These are phyloP conservation scores for Cyclotella cryptica DNA, from an alignment of 108 stramenopile genomes.

Conservation along the genomic window DNA sequence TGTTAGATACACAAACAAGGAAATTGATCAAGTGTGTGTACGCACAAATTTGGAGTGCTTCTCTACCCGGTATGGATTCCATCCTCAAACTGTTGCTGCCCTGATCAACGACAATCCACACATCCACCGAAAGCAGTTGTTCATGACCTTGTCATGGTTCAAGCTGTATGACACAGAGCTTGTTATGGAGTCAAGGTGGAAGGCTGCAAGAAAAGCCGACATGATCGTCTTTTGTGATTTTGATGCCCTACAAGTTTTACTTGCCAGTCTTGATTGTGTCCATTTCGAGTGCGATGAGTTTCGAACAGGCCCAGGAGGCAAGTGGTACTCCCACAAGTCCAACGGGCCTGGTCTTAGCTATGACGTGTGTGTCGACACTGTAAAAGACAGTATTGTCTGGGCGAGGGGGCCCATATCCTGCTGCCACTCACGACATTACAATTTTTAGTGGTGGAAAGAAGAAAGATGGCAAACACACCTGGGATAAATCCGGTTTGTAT, in stretches of 20 bases:
- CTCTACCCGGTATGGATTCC: slow-evolving; percentile 5
- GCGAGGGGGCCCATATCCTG: slow-evolving; percentile 54
- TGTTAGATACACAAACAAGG: neutral
- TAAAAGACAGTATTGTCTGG: slow-evolving; percentile 41
- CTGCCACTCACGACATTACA: too few species aligned
- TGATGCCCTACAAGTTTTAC: neutral
- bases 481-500: neutral
- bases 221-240: slow-evolving; percentile 12
- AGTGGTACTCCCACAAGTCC: slow-evolving; percentile 51
- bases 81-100: slow-evolving; percentile 6
- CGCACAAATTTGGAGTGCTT: too few species aligned
- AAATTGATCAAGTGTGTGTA: too few species aligned
- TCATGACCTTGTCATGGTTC: slow-evolving; percentile 8
- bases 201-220: neutral
- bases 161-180: slow-evolving; percentile 1
- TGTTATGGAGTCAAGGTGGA: slow-evolving; percentile 3
- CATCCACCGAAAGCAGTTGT: neutral
- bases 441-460: slow-evolving; percentile 30
- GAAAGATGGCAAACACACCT: slow-evolving; percentile 5
- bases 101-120: slow-evolving; percentile 8
- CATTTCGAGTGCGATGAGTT: slow-evolving; percentile 2
- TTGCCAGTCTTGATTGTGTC: slow-evolving; percentile 5
- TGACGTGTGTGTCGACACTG: slow-evolving; percentile 40
- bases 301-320: slow-evolving; percentile 11
- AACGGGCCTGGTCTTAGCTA: too few species aligned